A percentile compares a stretch with the other conserved stretches of the same genome.
phyloP scores from a whole-genome alignment of 257 asterid species.

The Solanum lignicaule region DNA sequence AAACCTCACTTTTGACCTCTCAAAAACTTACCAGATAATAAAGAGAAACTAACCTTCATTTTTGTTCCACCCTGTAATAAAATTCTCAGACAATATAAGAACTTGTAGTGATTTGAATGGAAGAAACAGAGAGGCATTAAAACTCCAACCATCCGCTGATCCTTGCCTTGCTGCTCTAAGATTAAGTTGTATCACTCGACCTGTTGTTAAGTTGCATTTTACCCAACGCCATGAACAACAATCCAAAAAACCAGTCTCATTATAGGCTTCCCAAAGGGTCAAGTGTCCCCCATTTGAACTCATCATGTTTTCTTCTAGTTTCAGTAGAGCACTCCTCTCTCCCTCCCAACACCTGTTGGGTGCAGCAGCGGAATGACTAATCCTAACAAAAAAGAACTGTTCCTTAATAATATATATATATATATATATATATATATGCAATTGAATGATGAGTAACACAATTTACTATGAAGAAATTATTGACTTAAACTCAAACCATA shows the following conservation, averaged over 20 bases:
- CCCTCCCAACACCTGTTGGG: not conserved
- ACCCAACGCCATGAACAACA: not conserved
- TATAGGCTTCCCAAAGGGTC: not conserved
- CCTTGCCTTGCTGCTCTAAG: not conserved
- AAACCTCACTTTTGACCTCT: too few relatives aligned
- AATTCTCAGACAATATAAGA: not conserved
- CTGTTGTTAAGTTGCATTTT: not conserved
- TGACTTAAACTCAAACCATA: too few relatives aligned
- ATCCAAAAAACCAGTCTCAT: not conserved
- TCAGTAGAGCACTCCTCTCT: not conserved
- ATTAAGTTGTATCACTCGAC: not conserved
- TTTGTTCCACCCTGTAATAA: not conserved
- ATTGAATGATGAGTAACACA: too few relatives aligned
- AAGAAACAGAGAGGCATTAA: not conserved
- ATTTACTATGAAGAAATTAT: too few relatives aligned
- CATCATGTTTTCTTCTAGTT: not conserved
- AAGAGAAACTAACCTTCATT: not conserved
- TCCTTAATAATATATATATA: too few relatives aligned
- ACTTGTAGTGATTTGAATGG: not conserved
- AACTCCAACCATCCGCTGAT: not conserved
- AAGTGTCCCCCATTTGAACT: not conserved
- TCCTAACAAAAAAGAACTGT: not conserved
- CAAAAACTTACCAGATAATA: too few relatives aligned
- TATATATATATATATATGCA: too few relatives aligned
- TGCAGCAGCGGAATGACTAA: not conserved